Conservation (phyloP, 441 rosid genomes). For the Isatis lusitanica region DNA sequence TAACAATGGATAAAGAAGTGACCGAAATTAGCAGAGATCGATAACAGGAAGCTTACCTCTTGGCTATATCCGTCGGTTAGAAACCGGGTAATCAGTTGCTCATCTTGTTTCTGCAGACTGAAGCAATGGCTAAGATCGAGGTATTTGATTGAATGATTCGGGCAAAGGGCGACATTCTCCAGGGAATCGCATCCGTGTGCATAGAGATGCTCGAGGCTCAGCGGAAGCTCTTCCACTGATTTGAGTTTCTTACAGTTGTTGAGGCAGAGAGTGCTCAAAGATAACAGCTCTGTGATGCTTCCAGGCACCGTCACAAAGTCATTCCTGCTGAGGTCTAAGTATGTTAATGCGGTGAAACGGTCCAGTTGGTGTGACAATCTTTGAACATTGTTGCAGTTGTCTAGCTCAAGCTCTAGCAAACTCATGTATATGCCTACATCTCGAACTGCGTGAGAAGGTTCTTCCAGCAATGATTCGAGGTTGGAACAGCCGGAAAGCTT, state of each 20-base stretch:
- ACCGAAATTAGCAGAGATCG: not conserved
- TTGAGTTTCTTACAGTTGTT: slow-evolving; percentile 36
- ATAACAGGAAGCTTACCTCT: not conserved
- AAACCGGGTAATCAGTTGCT: not conserved
- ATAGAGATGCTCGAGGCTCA: slow-evolving; percentile 7
- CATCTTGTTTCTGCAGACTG: not conserved
- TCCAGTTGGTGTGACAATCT: not conserved
- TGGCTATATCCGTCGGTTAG: not conserved
- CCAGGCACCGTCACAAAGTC: slow-evolving; percentile 39
- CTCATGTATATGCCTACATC: not conserved
- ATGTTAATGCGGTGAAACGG: not conserved
- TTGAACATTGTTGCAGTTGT: not conserved
- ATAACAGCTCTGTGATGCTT: slow-evolving; percentile 26
- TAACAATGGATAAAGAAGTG: not conserved
- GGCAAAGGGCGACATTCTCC: not conserved
- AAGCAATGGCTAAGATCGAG: slow-evolving; percentile 23
- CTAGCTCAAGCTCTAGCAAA: not conserved
- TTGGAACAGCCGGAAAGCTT: not conserved
- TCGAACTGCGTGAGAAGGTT: not conserved
- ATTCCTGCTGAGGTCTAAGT: slow-evolving; percentile 32
- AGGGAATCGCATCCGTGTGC: slow-evolving; percentile 41
- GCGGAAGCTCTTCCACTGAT: slow-evolving; percentile 43
- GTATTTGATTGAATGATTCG: not conserved
- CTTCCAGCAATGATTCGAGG: not conserved
- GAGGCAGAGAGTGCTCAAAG: slow-evolving; percentile 29